Conservation (phyloP, 345 rosid species). For the Camelina sativa region DNA sequence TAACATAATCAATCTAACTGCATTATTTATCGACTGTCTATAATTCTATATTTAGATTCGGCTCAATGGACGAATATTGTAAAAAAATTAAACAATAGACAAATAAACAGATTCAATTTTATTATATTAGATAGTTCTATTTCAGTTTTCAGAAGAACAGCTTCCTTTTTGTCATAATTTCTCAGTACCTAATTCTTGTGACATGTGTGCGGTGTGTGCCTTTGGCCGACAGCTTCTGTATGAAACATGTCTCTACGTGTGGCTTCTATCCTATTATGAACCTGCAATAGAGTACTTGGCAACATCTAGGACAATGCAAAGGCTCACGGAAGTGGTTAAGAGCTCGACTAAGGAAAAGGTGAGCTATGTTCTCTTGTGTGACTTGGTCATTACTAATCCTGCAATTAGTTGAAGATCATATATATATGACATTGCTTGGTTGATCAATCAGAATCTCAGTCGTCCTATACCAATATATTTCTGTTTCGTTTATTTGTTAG, state of each 20-base stretch:
- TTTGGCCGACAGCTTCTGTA: slow-evolving; percentile 74
- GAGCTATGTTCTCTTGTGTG: slow-evolving; percentile 37
- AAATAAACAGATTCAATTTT: too few relatives aligned
- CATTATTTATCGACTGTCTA: too few relatives aligned
- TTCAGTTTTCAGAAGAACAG: too few relatives aligned
- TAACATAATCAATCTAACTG: too few relatives aligned
- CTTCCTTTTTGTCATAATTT: slow-evolving; percentile 7
- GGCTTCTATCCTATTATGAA: slow-evolving; percentile 93
- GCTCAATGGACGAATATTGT: too few relatives aligned
- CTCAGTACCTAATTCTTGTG: slow-evolving; percentile 26
- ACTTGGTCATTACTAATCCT: slow-evolving; percentile 12
- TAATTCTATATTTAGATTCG: too few relatives aligned
- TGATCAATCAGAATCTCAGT: slow-evolving; percentile 23
- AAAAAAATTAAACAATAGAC: too few relatives aligned
- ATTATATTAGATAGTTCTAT: too few relatives aligned
- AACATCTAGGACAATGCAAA: slow-evolving; percentile 78
- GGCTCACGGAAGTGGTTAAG: slow-evolving; percentile 80
- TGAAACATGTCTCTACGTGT: slow-evolving; percentile 90
- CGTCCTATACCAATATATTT: slow-evolving; percentile 11
- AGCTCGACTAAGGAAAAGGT: slow-evolving; percentile 97
- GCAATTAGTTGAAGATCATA: not conserved
- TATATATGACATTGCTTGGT: slow-evolving; percentile 1
- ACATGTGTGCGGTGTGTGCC: slow-evolving; percentile 19
- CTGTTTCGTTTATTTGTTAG: not conserved
- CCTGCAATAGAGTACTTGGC: slow-evolving; percentile 90